Base-by-base conservation (phyloP, 2,329 filamentous ascomycete species). In the Chaetomiaceae sp. region DNA sequence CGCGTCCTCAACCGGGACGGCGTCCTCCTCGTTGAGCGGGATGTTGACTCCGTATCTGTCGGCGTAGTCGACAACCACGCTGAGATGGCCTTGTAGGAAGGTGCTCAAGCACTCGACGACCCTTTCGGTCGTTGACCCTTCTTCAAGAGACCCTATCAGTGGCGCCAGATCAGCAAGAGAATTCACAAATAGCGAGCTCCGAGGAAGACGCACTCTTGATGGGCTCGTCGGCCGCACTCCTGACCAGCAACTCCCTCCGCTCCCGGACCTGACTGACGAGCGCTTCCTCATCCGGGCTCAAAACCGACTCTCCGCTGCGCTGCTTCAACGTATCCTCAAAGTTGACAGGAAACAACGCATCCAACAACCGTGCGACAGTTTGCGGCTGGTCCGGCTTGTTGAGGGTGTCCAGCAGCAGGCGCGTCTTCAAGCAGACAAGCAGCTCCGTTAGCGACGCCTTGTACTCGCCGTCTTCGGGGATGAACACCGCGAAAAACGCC, bases 271-370 rank as follows among this genome's bases (percentile, higher is more conserved):
- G 62, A 41, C 61, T 64, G 7, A 77, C 70, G 8, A 69, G 65
- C 14, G 60, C 58, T 48, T 78, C 73, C 49, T 80, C 76, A 10
- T 65, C 62, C 50, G 73, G 69, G 56, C 78, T 78, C 56, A 81
- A 75, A 18, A 70, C 65, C 8, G 79, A 65, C 35, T 78, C 64
- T 1, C 56, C 56, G 42, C 58, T 62, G 27, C 59, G 65, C 59
- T 53, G 65, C 52, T 49, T 67, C 38, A 76, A 55, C 36, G 66
- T 65, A 10, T 70, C 68, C 20, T 83, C 72, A 2, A 86, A 63
- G 4, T 83, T 69, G 8, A 73, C 66, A 6, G 74, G 69, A 29
- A 87, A 71, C 3, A 78, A 70, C 43, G 79, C 74, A 10, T 74
- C 72, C 14, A 83, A 60, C 15, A 74, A 66, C 70, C 66, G 14